phyloP scores from a whole-genome alignment of 2,329 filamentous ascomycete genomes.

The Aschersonia sp. region DNA sequence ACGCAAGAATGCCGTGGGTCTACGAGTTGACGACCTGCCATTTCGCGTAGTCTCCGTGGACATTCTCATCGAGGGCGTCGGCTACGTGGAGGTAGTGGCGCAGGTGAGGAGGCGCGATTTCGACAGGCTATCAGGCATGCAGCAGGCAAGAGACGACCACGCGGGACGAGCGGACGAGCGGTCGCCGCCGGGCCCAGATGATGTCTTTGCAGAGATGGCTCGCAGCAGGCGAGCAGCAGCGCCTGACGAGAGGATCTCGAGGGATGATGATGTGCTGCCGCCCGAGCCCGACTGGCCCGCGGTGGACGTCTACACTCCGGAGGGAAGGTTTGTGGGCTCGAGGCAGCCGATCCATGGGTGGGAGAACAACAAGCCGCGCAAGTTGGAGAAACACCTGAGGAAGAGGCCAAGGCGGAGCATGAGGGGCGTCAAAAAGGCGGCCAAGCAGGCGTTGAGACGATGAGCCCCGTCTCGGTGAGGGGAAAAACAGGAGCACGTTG shows the following conservation, averaged over 20 bases:
- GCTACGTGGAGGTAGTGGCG: constrained; percentile 79
- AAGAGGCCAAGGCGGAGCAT: constrained; percentile 53
- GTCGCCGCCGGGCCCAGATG: background rate
- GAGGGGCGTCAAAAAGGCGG: constrained; percentile 40
- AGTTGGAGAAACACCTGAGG: constrained; percentile 31
- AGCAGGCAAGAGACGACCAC: constrained; percentile 7
- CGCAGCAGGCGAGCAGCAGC: constrained; percentile 10
- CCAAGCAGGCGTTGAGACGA: constrained; percentile 14
- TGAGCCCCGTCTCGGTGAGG: no score
- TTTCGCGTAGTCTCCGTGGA: constrained; percentile 72
- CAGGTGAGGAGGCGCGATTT: constrained; percentile 54
- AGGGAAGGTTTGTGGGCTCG: constrained; percentile 62
- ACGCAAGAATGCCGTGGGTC: constrained; percentile 42
- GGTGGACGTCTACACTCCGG: constrained; percentile 73
- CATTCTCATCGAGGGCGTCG: constrained; percentile 79
- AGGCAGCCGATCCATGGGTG: constrained; percentile 59
- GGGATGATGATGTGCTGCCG: background rate
- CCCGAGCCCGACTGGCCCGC: constrained; percentile 41
- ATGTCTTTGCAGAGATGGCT: constrained; percentile 13
- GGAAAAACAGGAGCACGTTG: no score
- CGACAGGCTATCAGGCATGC: constrained; percentile 6
- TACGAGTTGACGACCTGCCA: constrained; percentile 54
- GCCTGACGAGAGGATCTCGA: background rate
- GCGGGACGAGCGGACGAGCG: background rate
- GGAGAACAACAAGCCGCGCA: constrained; percentile 42